Base-by-base conservation (phyloP, 192 early-diverging fungal species). In the Coemansia sp. region DNA sequence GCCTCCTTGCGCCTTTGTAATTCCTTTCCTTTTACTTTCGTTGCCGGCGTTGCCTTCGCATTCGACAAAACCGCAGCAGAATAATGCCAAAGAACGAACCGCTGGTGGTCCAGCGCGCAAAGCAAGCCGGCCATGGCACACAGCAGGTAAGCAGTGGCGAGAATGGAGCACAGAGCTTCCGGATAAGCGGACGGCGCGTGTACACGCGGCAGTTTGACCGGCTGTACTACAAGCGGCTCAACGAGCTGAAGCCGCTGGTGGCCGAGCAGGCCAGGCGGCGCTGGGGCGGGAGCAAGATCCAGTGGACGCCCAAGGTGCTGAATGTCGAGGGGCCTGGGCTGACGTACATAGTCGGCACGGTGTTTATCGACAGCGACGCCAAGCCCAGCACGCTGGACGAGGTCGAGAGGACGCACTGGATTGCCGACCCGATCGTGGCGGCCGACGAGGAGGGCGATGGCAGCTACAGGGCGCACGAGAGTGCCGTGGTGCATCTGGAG, bases 331-430 rank as follows among this genome's bases (percentile, higher is more conserved):
- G 83, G 0, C 85, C 85, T 2, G 72, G 86, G 69, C 54, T 86
- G 6, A 91, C 89, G 52, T 95, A 85, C 68, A 83, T 95, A 10
- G 75, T 95, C 54, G 96, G 95, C 21, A 97, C 97, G 1, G 71
- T 97, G 10, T 98, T 92, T 71, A 85, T 93, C 32, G 95, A 98
- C 15, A 91, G 95, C 86, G 77, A 84, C 16, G 61, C 86, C 41
- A 97, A 97, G 71, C 95, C 97, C 42, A 95, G 93, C 75, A 93
- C 97, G 67, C 82, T 98, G 66, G 89, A 92, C 43, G 91, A 96
- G 67, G 85, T 98, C 6, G 88, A 91, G n/a, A 85, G 81, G 64
- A 92, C 95, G 89, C 85, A 87, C 65, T 90, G 89, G 84, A 83
- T 92, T 9, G 67, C 86, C 0, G 84, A 86, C 5, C 52, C 52